Evolutionary conservation across 495 filamentous ascomycete genomes (phyloP).

Genomic region (Cercophora samala): DNA sequence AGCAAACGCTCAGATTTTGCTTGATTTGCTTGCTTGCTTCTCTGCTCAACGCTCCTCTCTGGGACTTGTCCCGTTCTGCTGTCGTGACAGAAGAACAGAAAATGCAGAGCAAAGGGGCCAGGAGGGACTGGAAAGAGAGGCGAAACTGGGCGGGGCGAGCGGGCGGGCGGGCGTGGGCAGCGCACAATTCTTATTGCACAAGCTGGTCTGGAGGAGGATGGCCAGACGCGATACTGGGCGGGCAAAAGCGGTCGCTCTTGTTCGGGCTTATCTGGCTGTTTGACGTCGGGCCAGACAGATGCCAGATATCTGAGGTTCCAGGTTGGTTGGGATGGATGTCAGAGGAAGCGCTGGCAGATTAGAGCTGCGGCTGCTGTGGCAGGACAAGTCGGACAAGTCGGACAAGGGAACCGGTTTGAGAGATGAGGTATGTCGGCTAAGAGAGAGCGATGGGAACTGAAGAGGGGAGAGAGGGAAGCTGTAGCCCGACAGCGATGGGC

Average conservation of each 20-base stretch:
- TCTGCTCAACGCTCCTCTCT: not conserved
- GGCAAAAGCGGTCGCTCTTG: constrained; percentile 23
- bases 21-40: constrained; percentile 8
- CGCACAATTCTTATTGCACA: constrained; percentile 35
- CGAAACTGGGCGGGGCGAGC: constrained; percentile 10
- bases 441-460: not conserved
- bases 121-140: constrained; percentile 18
- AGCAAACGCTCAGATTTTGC: not conserved
- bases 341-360: constrained; percentile 1
- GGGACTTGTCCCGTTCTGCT: constrained; percentile 1
- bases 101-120: constrained; percentile 12
- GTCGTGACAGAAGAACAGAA: not conserved
- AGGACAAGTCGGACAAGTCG: constrained; percentile 3
- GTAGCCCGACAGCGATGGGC: not conserved
- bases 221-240: constrained; percentile 15
- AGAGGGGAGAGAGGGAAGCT: constrained; percentile 4
- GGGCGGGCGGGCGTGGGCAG: constrained; percentile 16
- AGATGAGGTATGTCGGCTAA: not conserved
- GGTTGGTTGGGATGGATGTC: constrained; percentile 3
- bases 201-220: constrained; percentile 20
- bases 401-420: not conserved
- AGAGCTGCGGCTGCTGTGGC: constrained; percentile 1
- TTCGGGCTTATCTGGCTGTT: constrained; percentile 13
- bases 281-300: not conserved
- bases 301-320: not conserved